phyloP scores from a whole-genome alignment of 352 stramenopile species.

The Plasmopara halstedii region DNA sequence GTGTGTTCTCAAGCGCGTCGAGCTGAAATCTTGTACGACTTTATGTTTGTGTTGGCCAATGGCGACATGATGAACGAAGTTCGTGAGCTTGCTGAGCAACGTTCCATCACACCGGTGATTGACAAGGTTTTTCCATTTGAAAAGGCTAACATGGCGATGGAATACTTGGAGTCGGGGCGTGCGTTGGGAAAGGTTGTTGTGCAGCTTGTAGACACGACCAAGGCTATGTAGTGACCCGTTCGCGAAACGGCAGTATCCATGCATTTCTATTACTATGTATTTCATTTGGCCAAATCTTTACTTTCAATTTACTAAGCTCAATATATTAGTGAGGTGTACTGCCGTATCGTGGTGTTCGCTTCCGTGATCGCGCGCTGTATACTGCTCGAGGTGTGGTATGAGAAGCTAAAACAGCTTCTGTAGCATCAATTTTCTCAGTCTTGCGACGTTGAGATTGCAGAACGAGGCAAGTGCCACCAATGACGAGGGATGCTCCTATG shows the following conservation, averaged over 20 bases:
- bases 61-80: constrained; percentile 46
- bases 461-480: constrained; percentile 72
- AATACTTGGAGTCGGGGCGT: constrained; percentile 56
- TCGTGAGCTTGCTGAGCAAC: constrained; percentile 32
- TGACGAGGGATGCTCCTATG: constrained; percentile 63
- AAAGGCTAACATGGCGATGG: constrained; percentile 48
- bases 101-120: constrained; percentile 42
- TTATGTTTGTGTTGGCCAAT: constrained; percentile 37
- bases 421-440: constrained; percentile 77
- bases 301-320: too few species aligned
- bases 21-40: constrained; percentile 49
- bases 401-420: constrained; percentile 51
- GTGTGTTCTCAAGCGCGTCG: constrained; percentile 40
- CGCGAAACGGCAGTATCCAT: neutral
- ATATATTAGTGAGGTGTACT: constrained; percentile 26
- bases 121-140: constrained; percentile 69
- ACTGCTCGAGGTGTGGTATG: constrained; percentile 52
- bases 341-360: constrained; percentile 41
- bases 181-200: constrained; percentile 63
- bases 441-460: constrained; percentile 68
- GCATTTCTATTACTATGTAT: neutral
- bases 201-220: constrained; percentile 29
- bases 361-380: constrained; percentile 53
- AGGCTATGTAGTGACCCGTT: constrained; percentile 2
- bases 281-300: too few species aligned